Conservation (phyloP, 352 stramenopile genomes). For the Elongisporangium prolatum region DNA sequence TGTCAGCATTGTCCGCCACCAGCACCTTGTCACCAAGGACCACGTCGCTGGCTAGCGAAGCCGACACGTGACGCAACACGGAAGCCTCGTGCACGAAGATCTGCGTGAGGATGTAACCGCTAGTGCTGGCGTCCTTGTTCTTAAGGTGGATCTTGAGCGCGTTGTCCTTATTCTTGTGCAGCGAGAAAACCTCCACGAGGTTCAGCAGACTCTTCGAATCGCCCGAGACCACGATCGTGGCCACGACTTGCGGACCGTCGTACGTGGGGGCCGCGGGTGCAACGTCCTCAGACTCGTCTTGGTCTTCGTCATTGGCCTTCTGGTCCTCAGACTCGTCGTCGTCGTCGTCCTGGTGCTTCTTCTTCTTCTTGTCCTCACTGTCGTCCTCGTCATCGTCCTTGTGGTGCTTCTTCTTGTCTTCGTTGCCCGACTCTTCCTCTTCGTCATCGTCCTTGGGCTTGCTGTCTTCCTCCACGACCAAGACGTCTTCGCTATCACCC, state of each 20-base stretch:
- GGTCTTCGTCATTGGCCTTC: neutral
- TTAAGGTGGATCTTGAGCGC: conserved; percentile 42
- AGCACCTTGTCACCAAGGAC: conserved; percentile 24
- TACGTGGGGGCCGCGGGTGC: neutral
- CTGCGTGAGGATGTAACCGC: conserved; percentile 28
- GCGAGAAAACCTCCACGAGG: conserved; percentile 20
- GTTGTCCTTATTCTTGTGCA: conserved; percentile 33
- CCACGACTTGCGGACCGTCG: conserved; percentile 10
- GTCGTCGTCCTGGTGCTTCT: neutral
- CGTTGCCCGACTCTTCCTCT: conserved; percentile 1
- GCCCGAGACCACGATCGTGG: conserved; percentile 23
- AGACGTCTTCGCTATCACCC: neutral
- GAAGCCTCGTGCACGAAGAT: conserved; percentile 21
- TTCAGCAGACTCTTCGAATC: conserved; percentile 19
- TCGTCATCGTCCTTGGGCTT: neutral
- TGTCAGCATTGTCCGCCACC: conserved; percentile 22
- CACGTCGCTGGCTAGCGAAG: conserved; percentile 13
- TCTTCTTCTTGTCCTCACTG: neutral
- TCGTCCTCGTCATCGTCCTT: neutral
- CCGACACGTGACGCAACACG: conserved; percentile 7
- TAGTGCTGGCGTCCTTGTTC: conserved; percentile 40
- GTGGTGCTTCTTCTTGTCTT: neutral
- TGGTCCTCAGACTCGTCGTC: neutral
- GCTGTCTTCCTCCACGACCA: neutral
- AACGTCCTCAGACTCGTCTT: neutral